Evolutionary conservation across 2,329 filamentous ascomycete genomes (phyloP), one percentile per base, ranked within the genome.

Genomic region (Aspergillus sojae): DNA sequence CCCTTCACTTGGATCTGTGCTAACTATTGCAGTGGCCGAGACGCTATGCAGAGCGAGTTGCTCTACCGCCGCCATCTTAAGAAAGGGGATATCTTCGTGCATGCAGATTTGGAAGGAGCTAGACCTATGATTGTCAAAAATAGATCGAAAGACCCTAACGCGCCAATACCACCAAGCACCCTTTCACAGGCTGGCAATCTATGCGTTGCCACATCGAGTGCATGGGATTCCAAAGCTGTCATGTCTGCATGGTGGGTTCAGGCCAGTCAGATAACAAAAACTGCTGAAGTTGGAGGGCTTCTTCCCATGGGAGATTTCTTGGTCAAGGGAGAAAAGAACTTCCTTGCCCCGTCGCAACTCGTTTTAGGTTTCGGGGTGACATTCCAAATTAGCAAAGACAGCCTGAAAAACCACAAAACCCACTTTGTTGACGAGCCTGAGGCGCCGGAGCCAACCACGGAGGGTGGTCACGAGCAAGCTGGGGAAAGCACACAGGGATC

Each of bases 241-340:
- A 96, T 98, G 91, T 90, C 91, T 21, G 94, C 94, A 10, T 99
- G 92, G 90, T 99, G 95, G 95, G 94, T 96, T 0, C 89, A 90
- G 65, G 90, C 92, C 2, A 89, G 94, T 60, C 94, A 98, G 76
- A 92, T 99, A 0, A 93, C 91, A 11, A 98, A 98, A 79, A 92
- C 88, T 39, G 89, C 91, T 0, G 84, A 89, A 0, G 88, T 86
- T 0, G 94, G 94, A 28, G 94, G 96, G 68, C 94, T 92, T 70
- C 79, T 99, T 7, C 86, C 89, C 0, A 83, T 86, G 0, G 95
- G 94, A 21, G 87, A 87, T 66, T 97, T 99, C 75, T 87, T 89
- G 77, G 84, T 97, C 55, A 86, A 87, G 43, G 94, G 94, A 2
- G 91, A 91, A 79, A 98, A 97, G 81, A 97, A 97, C 72, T 95